A percentile compares a stretch with the other conserved stretches of the same genome.
Conservation (phyloP, 306 rosid species). For the Geum urbanum region DNA sequence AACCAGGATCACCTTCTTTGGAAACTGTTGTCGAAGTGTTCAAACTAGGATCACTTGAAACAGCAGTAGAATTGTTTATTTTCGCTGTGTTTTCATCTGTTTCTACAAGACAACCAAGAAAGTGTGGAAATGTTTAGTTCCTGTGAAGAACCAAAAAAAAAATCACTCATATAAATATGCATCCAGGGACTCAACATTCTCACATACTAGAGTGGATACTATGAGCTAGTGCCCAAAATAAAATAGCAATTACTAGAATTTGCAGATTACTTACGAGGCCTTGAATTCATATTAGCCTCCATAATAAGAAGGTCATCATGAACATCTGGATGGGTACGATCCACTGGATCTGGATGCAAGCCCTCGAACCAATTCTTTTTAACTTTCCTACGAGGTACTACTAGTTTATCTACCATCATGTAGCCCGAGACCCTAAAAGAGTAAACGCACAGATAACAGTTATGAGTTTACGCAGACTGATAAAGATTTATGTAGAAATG, state of each 20-base stretch:
- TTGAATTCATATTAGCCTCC: slow-evolving; percentile 50
- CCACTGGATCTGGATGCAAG: slow-evolving; percentile 69
- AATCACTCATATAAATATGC: slow-evolving; percentile 19
- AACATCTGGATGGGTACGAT: slow-evolving; percentile 91
- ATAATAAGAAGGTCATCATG: slow-evolving; percentile 58
- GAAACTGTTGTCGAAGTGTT: slow-evolving; percentile 42
- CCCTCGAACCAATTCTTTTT: slow-evolving; percentile 83
- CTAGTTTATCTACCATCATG: slow-evolving; percentile 89
- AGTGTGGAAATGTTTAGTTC: slow-evolving; percentile 15
- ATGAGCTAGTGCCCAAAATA: not conserved
- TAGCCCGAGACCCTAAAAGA: slow-evolving; percentile 85
- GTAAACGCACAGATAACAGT: slow-evolving; percentile 8
- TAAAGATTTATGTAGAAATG: not conserved
- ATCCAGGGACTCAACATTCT: slow-evolving; percentile 12
- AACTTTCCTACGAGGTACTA: slow-evolving; percentile 76
- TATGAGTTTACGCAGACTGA: not conserved
- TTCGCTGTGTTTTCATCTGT: slow-evolving; percentile 33
- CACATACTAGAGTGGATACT: slow-evolving; percentile 1
- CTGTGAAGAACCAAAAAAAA: not conserved
- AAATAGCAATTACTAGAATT: not conserved
- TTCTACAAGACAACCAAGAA: slow-evolving; percentile 42
- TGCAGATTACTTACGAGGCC: slow-evolving; percentile 47
- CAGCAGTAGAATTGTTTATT: slow-evolving; percentile 40
- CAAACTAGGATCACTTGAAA: slow-evolving; percentile 23
- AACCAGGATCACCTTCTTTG: slow-evolving; percentile 29